Conservation (phyloP, 805 yeast genomes). For the Nakazawaea ernobii region DNA sequence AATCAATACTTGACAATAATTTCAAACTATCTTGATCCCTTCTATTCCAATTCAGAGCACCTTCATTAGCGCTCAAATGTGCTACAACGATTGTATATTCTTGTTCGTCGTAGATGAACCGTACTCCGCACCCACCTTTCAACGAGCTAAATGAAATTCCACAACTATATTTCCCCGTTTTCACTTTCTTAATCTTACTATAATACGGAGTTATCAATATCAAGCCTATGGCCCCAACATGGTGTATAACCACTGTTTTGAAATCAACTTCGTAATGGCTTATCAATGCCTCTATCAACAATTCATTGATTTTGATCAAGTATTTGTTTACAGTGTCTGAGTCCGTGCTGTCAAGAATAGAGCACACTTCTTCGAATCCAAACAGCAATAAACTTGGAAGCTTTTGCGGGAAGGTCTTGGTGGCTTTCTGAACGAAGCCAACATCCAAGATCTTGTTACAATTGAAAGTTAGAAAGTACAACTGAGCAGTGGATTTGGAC, state of each 20-base stretch:
- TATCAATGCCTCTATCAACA: conserved; percentile 29
- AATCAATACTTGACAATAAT: conserved; percentile 48
- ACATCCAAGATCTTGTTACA: conserved; percentile 7
- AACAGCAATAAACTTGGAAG: conserved; percentile 47
- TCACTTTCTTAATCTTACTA: conserved; percentile 22
- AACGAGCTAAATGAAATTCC: conserved; percentile 59
- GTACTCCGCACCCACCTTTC: conserved; percentile 69
- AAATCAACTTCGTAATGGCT: conserved; percentile 31
- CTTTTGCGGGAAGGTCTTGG: conserved; percentile 6
- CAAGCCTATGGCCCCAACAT: conserved; percentile 55
- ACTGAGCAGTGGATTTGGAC: background rate
- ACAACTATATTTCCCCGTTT: conserved; percentile 33
- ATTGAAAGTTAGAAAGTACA: conserved; percentile 9
- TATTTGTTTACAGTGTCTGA: conserved; percentile 28
- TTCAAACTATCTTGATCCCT: conserved; percentile 50
- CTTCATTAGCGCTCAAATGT: conserved; percentile 81
- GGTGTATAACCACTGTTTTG: conserved; percentile 35
- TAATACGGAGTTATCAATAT: conserved; percentile 40
- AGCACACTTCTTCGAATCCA: conserved; percentile 62
- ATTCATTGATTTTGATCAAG: conserved; percentile 30
- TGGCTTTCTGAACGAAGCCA: background rate
- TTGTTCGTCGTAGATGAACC: conserved; percentile 33
- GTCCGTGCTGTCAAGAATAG: conserved; percentile 50
- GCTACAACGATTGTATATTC: conserved; percentile 56
- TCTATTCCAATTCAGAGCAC: conserved; percentile 34